Conservation (phyloP, 1,284 basidiomycete genomes). For the Naganishia albida region DNA sequence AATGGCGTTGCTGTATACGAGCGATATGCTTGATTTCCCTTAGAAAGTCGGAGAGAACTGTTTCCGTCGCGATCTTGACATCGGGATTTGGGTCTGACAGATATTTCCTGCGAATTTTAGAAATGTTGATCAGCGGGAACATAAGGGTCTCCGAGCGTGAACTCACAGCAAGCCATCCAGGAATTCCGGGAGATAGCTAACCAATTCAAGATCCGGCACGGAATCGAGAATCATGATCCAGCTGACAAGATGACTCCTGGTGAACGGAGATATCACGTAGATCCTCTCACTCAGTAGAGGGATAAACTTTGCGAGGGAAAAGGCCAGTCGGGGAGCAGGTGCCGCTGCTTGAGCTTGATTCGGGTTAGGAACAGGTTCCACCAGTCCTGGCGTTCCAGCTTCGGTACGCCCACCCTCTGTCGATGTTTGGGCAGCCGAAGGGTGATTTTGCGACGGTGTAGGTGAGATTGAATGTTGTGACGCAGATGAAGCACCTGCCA, state of each 20-base stretch:
- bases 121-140: slow-evolving; percentile 27
- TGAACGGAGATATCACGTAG: slow-evolving; percentile 93
- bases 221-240: slow-evolving; percentile 97
- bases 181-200: slow-evolving; percentile 91
- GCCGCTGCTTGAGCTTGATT: neutral
- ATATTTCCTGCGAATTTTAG: slow-evolving; percentile 69
- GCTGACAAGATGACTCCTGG: slow-evolving; percentile 90
- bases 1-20: slow-evolving; percentile 64
- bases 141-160: slow-evolving; percentile 1
- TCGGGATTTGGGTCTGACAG: slow-evolving; percentile 93
- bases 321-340: slow-evolving; percentile 59
- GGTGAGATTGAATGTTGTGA: slow-evolving; percentile 22
- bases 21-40: slow-evolving; percentile 88
- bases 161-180: slow-evolving; percentile 88
- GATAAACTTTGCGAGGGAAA: slow-evolving; percentile 92
- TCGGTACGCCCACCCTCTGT: slow-evolving; percentile 2
- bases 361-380: neutral
- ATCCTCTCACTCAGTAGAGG: slow-evolving; percentile 91
- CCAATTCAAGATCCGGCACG: slow-evolving; percentile 92
- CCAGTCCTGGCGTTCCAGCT: neutral
- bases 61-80: slow-evolving; percentile 87
- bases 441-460: slow-evolving; percentile 9
- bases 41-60: slow-evolving; percentile 86
- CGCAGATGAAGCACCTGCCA: slow-evolving; percentile 1
- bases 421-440: neutral